Evolutionary conservation across 2,329 filamentous ascomycete genomes (phyloP).

Genomic region (Cyphellophora europaea): DNA sequence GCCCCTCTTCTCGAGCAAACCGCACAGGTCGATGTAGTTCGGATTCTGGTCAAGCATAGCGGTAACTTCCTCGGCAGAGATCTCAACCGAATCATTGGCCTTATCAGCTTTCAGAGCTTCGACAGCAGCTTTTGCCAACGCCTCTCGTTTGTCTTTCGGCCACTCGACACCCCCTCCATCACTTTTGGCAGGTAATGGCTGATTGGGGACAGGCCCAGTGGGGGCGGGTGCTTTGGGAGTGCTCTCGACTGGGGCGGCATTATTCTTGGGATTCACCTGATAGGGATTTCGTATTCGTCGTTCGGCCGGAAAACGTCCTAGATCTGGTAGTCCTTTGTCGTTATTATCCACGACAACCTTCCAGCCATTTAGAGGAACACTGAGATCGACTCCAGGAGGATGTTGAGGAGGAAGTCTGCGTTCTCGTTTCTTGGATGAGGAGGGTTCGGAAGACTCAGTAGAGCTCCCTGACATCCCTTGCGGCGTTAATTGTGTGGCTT

Average conservation of each 20-base stretch:
- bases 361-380: constrained; percentile 10
- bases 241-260: too few species aligned
- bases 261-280: constrained; percentile 2
- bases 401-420: background rate
- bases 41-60: constrained; percentile 43
- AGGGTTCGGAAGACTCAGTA: background rate
- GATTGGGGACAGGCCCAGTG: constrained; percentile 1
- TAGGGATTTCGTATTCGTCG: constrained; percentile 13
- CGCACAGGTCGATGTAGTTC: constrained; percentile 47
- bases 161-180: constrained; percentile 31
- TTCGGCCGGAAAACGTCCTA: constrained; percentile 22
- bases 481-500: background rate
- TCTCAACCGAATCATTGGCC: constrained; percentile 30
- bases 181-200: background rate
- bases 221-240: background rate
- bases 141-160: constrained; percentile 38
- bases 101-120: constrained; percentile 34
- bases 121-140: constrained; percentile 41
- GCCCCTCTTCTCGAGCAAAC: constrained; percentile 40
- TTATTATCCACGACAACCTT: constrained; percentile 16
- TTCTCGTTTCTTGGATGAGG: background rate
- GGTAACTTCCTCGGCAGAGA: constrained; percentile 32
- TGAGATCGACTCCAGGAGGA: background rate
- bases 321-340: constrained; percentile 15
- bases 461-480: background rate